phyloP scores from a whole-genome alignment of 768 basidiomycete species.

The Termitomyces titanicus region DNA sequence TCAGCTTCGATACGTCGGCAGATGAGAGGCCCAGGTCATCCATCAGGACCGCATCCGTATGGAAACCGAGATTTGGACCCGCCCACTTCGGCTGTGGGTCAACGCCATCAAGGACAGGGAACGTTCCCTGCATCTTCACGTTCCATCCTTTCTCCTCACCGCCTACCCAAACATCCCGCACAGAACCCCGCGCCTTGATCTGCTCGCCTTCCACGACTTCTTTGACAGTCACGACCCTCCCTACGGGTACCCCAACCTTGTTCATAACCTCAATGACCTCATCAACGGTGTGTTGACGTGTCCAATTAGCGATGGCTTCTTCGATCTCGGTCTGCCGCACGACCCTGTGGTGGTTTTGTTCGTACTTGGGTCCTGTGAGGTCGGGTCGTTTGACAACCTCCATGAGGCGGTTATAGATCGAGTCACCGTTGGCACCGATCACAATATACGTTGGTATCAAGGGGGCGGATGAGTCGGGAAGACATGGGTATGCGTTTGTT shows the following conservation, averaged over 20 bases:
- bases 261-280: conserved; percentile 51
- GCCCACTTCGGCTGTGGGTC: conserved; percentile 62
- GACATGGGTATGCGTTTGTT: conserved; percentile 71
- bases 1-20: conserved; percentile 34
- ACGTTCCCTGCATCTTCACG: conserved; percentile 65
- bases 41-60: conserved; percentile 48
- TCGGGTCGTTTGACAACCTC: conserved; percentile 52
- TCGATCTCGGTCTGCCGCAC: conserved; percentile 64
- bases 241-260: conserved; percentile 56
- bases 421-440: conserved; percentile 71
- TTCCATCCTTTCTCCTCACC: conserved; percentile 43
- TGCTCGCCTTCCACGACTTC: conserved; percentile 63
- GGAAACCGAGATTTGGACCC: conserved; percentile 62
- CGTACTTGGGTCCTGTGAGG: conserved; percentile 51
- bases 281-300: conserved; percentile 41
- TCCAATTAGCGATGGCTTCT: conserved; percentile 59
- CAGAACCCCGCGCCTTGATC: conserved; percentile 46
- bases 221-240: conserved; percentile 58
- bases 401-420: conserved; percentile 69
- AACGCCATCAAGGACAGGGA: conserved; percentile 59
- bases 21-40: conserved; percentile 37
- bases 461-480: conserved; percentile 39
- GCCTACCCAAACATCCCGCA: conserved; percentile 58
- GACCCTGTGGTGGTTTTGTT: conserved; percentile 60
- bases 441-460: conserved; percentile 52